Base-by-base conservation (phyloP, 257 asterid species). In the Solanum tacnaense region DNA sequence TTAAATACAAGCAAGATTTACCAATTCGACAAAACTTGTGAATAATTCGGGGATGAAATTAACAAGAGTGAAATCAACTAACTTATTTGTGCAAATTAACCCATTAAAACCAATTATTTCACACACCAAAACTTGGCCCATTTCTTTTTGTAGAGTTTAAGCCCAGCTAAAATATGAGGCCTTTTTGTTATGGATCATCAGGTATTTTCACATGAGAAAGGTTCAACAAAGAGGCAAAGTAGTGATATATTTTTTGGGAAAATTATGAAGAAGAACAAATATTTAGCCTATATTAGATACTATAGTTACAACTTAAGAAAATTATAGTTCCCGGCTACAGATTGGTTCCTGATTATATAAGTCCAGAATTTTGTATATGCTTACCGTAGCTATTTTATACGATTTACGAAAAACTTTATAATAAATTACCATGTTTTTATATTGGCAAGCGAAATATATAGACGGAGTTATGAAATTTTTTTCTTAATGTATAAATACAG, bases 381-480 rank as follows among this genome's bases (percentile, higher is more conserved):
- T 52, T 52, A 52, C 3, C 10, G 4, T 18, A 18, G 1, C 3
- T 52, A 52, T 52, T 52, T 52, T 52, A 52, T 52, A 52, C 1
- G 0, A 16, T 52, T 52, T 52, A 52, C 0, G 1, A 52, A 52
- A 6, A 16, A 20, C 1, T 0, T 52, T 3, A 52, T 6, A 52
- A 52, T 6, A 52, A 46, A 52, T 16, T 2, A 18, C 23, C 9
- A 3, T 52, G 1, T 52, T 52, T 16, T 1, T 52, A 52, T 52
- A 16, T 52, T 52, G 10, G n/a, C n/a, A 18, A 18, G 23, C 0
- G 62, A 52, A 52, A 52, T 18, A 52, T 52, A 18, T 4, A 52
- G 1, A 6, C 9, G 1, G 1, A 52, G 23, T 2, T 52, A 0
- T 18, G 62, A 52, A 18, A 2, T 31, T 31, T 2, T 31, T 0